Base-by-base conservation (phyloP, 768 basidiomycete genomes). In the Lactarius sp. region DNA sequence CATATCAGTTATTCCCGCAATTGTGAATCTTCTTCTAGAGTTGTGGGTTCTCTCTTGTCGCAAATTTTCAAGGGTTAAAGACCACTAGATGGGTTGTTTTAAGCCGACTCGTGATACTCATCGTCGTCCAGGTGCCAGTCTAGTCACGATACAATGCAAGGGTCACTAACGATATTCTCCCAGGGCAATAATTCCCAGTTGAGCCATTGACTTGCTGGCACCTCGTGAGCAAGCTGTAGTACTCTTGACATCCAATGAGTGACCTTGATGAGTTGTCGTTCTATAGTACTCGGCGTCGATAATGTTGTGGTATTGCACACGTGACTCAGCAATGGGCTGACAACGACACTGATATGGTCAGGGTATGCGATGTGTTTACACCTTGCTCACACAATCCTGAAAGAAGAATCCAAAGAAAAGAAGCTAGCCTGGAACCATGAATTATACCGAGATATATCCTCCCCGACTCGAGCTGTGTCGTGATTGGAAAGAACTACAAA, bases 401-500 rank as follows among this genome's bases (percentile, higher is more conserved):
- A 51, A 50, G 9, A 13, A 49, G 27, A 37, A 34, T 49, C 44
- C 52, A 14, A 49, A 51, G 41, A 56, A 60, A 60, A 20, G 16
- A 46, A 46, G 47, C 22, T 42, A 47, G 47, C 27, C 3, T 37
- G n/a, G 10, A 51, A 37, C 22, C 49, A 37, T 64, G 54, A 14
- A 55, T 62, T 58, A 59, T 66, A 92, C 90, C 46, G 90, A 80
- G 62, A 90, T 85, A 73, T 92, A 92, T 46, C 87, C 87, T 47
- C 87, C 85, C 60, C 86, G 82, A 70, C 78, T 82, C 16, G 85
- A 77, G 13, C 81, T 77, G 42, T 83, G 83, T 69, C 85, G 82
- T 67, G 86, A 85, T 55, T 87, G 85, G 46, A 89, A 81, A 50
- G 81, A 81, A 16, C 88, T 85, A 73, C 89, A 92, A 44, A 93